A percentile compares a stretch with the other conserved stretches of the same genome.
Conservation (phyloP, 495 filamentous ascomycete genomes). For the Penicillium argentinense region DNA sequence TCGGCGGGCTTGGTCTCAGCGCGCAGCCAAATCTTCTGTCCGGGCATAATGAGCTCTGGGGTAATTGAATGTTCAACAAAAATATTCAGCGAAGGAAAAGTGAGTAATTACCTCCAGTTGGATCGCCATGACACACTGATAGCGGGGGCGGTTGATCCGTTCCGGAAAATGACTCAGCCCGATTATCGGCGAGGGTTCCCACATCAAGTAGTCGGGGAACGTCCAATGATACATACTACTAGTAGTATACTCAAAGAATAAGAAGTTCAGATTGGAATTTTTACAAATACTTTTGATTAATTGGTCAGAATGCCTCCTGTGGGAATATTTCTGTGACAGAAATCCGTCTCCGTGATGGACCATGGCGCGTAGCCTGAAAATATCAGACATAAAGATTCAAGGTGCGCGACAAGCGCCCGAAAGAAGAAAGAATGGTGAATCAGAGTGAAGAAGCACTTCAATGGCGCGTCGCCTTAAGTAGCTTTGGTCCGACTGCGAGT, state of each 20-base stretch:
- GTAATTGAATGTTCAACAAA: constrained; percentile 11
- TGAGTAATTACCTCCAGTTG: constrained; percentile 2
- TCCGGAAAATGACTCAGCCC: constrained; percentile 40
- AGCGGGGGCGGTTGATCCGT: constrained; percentile 41
- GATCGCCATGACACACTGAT: constrained; percentile 35
- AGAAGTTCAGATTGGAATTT: neutral
- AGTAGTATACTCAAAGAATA: neutral
- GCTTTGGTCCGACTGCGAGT: constrained; percentile 44
- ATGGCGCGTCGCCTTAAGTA: too few species aligned
- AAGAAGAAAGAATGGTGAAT: too few species aligned
- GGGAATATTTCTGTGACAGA: neutral
- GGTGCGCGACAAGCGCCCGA: too few species aligned
- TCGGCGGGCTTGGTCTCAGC: constrained; percentile 52
- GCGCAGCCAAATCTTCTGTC: constrained; percentile 49
- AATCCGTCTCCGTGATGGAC: constrained; percentile 1
- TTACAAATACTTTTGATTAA: constrained; percentile 1
- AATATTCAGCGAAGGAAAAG: constrained; percentile 3
- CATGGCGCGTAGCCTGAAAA: too few species aligned
- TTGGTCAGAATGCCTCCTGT: neutral
- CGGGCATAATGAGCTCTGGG: constrained; percentile 32
- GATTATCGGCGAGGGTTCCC: constrained; percentile 14
- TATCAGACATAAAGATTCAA: too few species aligned
- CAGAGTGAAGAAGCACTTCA: too few species aligned
- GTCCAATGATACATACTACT: too few species aligned
- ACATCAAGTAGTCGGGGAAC: neutral